phyloP scores from a whole-genome alignment of 225 moss, liverwort and hornwort species.

The Antitrichia curtipendula region DNA sequence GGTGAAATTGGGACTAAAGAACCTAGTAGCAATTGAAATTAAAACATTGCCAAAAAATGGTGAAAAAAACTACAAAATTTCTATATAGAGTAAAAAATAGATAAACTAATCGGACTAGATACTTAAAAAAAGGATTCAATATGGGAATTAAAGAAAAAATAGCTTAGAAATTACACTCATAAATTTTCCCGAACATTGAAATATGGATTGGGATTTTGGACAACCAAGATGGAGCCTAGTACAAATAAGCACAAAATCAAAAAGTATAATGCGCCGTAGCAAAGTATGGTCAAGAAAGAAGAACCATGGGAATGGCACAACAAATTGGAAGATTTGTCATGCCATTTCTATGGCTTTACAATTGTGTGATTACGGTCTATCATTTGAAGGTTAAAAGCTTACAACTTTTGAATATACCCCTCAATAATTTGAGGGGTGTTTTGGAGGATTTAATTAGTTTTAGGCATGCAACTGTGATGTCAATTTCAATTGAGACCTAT shows the following conservation, averaged over 20 bases:
- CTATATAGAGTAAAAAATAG: no score
- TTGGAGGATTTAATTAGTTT: neutral
- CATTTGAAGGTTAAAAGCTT: neutral
- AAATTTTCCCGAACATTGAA: no score
- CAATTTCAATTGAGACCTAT: rapidly evolving
- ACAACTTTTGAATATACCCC: no score
- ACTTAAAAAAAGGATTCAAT: no score
- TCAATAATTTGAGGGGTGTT: neutral
- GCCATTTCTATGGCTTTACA: neutral
- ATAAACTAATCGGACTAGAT: no score
- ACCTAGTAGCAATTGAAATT: no score
- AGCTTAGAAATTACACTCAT: no score
- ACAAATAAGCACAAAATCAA: neutral
- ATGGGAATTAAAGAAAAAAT: no score
- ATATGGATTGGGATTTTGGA: neutral
- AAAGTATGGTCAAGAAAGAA: neutral
- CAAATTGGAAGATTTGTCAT: neutral
- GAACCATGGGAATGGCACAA: rapidly evolving
- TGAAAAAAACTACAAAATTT: no score
- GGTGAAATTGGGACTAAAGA: no score
- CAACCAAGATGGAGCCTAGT: neutral
- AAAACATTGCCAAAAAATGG: no score
- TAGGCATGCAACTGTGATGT: rapidly evolving
- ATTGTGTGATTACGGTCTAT: neutral
- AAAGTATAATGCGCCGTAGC: neutral